Percentiles rank a stretch among this genome's conserved stretches.
Conservation (phyloP, 345 rosid species). For the Gossypium ekmanianum region DNA sequence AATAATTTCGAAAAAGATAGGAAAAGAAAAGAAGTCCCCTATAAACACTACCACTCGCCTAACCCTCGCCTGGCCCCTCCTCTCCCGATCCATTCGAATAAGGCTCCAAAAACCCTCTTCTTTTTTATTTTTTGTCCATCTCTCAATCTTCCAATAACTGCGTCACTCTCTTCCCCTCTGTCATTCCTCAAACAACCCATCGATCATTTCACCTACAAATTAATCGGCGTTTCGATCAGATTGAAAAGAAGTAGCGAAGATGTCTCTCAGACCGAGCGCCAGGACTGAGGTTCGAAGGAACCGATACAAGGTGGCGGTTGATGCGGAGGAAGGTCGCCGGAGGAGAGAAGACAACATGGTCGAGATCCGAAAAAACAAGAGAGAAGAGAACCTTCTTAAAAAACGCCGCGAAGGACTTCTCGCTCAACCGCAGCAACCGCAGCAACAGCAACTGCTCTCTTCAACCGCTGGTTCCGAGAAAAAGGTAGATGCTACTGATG, state of each 20-base stretch:
- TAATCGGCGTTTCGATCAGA: constrained; percentile 15
- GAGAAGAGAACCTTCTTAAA: constrained; percentile 75
- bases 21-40: neutral
- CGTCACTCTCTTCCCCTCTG: constrained; percentile 12
- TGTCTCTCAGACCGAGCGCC: constrained; percentile 69
- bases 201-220: neutral
- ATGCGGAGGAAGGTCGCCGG: constrained; percentile 75
- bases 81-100: constrained; percentile 13
- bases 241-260: constrained; percentile 16
- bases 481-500: constrained; percentile 25
- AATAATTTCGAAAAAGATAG: neutral
- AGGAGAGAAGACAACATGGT: constrained; percentile 83
- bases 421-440: constrained; percentile 21
- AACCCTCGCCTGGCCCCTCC: neutral
- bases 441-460: constrained; percentile 27
- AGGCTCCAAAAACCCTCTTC: constrained; percentile 19
- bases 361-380: constrained; percentile 76
- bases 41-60: neutral
- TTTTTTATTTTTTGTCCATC: neutral
- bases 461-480: constrained; percentile 38
- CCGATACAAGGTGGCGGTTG: constrained; percentile 65
- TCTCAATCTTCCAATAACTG: constrained; percentile 14
- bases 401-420: constrained; percentile 63
- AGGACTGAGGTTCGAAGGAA: constrained; percentile 68
- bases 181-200: constrained; percentile 14